Evolutionary conservation across 1,284 basidiomycete genomes (phyloP).

Genomic region (Boletellus sp.): DNA sequence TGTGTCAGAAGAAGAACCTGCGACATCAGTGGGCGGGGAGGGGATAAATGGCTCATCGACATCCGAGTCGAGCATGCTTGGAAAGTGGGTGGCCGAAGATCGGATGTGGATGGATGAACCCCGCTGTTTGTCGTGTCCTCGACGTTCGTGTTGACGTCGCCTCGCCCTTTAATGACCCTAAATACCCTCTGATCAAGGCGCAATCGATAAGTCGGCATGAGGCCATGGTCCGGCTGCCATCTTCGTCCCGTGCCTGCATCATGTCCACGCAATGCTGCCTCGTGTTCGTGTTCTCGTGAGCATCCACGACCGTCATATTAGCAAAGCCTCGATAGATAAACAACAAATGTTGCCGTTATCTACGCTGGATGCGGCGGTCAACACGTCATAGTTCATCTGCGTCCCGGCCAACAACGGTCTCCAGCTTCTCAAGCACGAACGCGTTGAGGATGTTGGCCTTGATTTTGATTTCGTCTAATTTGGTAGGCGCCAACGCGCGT

Average conservation of each 20-base stretch:
- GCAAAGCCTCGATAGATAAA: slow-evolving; percentile 15
- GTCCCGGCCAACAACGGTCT: slow-evolving; percentile 33
- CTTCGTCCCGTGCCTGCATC: slow-evolving; percentile 26
- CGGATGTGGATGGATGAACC: slow-evolving; percentile 8
- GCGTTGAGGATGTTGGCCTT: slow-evolving; percentile 85
- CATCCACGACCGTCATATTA: slow-evolving; percentile 19
- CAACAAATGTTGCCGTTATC: slow-evolving; percentile 13
- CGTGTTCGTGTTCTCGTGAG: slow-evolving; percentile 12
- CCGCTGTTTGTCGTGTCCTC: slow-evolving; percentile 9
- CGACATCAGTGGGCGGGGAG: slow-evolving; percentile 28
- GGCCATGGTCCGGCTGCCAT: slow-evolving; percentile 24
- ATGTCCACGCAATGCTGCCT: slow-evolving; percentile 21
- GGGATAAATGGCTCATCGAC: slow-evolving; percentile 31
- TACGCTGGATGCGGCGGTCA: slow-evolving; percentile 8
- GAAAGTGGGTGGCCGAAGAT: slow-evolving; percentile 7
- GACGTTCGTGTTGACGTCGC: slow-evolving; percentile 10
- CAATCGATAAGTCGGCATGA: slow-evolving; percentile 25
- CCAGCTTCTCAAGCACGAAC: slow-evolving; percentile 54
- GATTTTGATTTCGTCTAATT: slow-evolving; percentile 92
- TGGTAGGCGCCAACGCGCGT: slow-evolving; percentile 67
- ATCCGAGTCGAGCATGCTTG: slow-evolving; percentile 29
- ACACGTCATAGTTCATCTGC: slow-evolving; percentile 34
- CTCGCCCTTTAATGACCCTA: slow-evolving; percentile 16
- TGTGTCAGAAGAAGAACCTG: slow-evolving; percentile 31
- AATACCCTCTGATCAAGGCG: slow-evolving; percentile 3